Base-by-base conservation (phyloP, 148 eudicot genomes). In the Nepenthes mirabilis region DNA sequence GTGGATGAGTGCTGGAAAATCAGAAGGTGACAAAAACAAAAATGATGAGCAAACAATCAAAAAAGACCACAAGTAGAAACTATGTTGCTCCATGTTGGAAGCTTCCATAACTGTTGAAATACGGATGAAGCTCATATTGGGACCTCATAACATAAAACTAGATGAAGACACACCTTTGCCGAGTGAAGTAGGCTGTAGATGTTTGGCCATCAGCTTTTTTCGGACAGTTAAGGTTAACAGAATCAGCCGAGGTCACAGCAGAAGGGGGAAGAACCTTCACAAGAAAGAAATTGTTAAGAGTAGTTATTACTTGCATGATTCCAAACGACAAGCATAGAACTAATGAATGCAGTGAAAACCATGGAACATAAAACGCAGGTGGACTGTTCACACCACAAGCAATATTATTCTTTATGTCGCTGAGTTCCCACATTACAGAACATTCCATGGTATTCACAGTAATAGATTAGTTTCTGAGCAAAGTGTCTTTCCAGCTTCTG, bases 1-100 rank as follows among this genome's bases (percentile, higher is more conserved):
- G 96, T 53, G 91, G 98, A 69, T 85, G 94, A 66, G 79, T 80
- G 71, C 79, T 81, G 66, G 61, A 49, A 71, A 47, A 65, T 48
- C 45, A 53, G 11, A 33, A 53, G 11, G 37, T 68, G 35, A 37
- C 11, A 11, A 52, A 60, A 47, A 61, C 36, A 9, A 33, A 54
- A 13, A 10, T 33, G 37, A 59, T 43, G 32, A 9, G 23, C 33
- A 14, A 48, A 34, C 43, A 34, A 61, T 23, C 14, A 36, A 51
- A 33, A 49, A 10, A 34, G 47, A 48, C 52, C 33, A 59, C 14
- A 14, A 35, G 6, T 48, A 34, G 50, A 34, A 8, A 5, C n/a
- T 49, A 40, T 59, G 34, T 33, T 45, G 23, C 23, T 23, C 23
- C 23, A 23, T 23, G 23, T 23, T 23, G 23, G 23, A 23, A 23